A percentile compares a stretch with the other conserved stretches of the same genome.
These are phyloP conservation scores for Auricularia cornea DNA, from an alignment of 768 basidiomycete genomes.

Conservation along the genomic window DNA sequence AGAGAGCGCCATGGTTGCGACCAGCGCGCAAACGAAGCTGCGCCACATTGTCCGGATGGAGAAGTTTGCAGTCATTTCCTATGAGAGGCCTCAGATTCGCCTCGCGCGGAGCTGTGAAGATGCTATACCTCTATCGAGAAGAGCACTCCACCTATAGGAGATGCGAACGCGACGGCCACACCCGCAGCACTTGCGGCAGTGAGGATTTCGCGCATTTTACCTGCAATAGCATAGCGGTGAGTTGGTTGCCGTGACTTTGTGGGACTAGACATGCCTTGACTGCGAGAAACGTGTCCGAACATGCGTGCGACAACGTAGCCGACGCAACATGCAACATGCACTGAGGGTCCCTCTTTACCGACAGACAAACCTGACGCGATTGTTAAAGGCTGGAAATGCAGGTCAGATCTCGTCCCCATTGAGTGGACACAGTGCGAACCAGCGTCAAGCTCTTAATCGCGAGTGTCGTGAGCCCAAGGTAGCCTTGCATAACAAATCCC, in stretches of 20 bases:
- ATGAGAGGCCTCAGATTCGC: conserved; percentile 2
- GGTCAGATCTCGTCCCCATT: neutral
- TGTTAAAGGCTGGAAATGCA: conserved; percentile 68
- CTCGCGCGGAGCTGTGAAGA: neutral
- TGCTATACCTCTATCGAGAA: conserved; percentile 88
- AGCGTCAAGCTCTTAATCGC: conserved; percentile 90
- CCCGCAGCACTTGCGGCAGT: conserved; percentile 96
- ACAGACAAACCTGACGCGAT: conserved; percentile 96
- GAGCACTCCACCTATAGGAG: conserved; percentile 93
- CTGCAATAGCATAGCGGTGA: conserved; percentile 14
- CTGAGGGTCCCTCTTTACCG: conserved; percentile 97
- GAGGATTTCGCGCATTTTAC: conserved; percentile 70
- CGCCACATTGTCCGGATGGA: conserved; percentile 99
- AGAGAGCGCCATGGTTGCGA: conserved; percentile 92
- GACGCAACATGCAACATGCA: conserved; percentile 93
- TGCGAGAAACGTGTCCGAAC: conserved; percentile 75
- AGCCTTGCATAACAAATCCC: conserved; percentile 96
- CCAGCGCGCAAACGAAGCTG: conserved; percentile 93
- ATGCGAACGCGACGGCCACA: conserved; percentile 96
- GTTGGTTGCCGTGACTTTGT: conserved; percentile 48
- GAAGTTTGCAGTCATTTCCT: conserved; percentile 99
- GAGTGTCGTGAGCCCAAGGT: conserved; percentile 82
- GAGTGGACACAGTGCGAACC: conserved; percentile 33
- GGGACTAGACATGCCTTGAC: conserved; percentile 57
- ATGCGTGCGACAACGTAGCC: conserved; percentile 82